A percentile compares a stretch with the other conserved stretches of the same genome.
Conservation (phyloP, 2,329 filamentous ascomycete species). For the Diaporthe citriasiana region DNA sequence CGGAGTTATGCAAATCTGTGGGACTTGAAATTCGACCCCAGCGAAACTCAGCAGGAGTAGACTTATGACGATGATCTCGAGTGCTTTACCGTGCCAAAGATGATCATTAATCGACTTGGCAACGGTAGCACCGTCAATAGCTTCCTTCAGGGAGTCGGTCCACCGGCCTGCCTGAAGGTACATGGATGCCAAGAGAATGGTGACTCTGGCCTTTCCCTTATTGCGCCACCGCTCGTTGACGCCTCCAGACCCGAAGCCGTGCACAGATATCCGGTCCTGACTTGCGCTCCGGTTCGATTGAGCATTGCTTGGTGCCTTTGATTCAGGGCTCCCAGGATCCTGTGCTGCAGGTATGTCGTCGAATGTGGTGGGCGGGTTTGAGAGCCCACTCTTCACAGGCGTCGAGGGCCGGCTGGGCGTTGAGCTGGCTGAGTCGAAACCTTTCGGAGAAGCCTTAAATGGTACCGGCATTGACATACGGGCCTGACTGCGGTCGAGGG, state of each 20-base stretch:
- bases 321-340: slow-evolving; percentile 59
- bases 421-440: slow-evolving; percentile 56
- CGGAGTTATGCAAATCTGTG: slow-evolving; percentile 65
- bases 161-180: slow-evolving; percentile 92
- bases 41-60: slow-evolving; percentile 88
- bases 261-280: slow-evolving; percentile 72
- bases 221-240: slow-evolving; percentile 83
- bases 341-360: slow-evolving; percentile 60
- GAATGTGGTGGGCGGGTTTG: slow-evolving; percentile 63
- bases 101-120: slow-evolving; percentile 88
- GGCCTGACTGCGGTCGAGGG: slow-evolving; percentile 71
- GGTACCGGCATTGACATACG: slow-evolving; percentile 87
- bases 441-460: slow-evolving; percentile 60
- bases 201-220: slow-evolving; percentile 84
- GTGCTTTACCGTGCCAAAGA: slow-evolving; percentile 96
- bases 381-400: slow-evolving; percentile 62
- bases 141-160: slow-evolving; percentile 87
- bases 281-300: slow-evolving; percentile 47
- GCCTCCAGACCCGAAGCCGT: slow-evolving; percentile 80
- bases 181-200: slow-evolving; percentile 85
- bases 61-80: slow-evolving; percentile 88
- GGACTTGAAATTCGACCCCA: slow-evolving; percentile 85
- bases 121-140: slow-evolving; percentile 83
- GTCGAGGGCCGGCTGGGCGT: slow-evolving; percentile 66
- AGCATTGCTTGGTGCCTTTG: slow-evolving; percentile 47